A percentile compares a stretch with the other conserved stretches of the same genome.
Evolutionary conservation across 2,329 filamentous ascomycete species (phyloP).

Genomic region (Aspergillus quadricinctus): DNA sequence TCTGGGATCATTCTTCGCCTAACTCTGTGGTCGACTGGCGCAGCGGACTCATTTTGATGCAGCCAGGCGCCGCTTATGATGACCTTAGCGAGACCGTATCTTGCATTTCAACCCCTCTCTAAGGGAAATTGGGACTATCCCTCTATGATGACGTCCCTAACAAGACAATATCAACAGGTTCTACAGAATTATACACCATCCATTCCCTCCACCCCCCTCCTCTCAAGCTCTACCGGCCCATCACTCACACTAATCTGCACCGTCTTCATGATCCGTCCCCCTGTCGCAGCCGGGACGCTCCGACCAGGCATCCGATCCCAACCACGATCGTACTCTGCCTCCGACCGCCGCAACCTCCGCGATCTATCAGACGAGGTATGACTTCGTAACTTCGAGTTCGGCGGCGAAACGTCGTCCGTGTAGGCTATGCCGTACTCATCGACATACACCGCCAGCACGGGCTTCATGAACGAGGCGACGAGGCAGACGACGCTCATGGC

Average conservation of each 20-base stretch:
- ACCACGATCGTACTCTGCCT: not conserved
- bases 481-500: slow-evolving; percentile 40
- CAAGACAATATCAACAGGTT: not conserved
- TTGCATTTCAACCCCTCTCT: too few relatives aligned
- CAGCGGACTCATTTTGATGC: too few relatives aligned
- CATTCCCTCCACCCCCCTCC: not conserved
- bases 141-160: not conserved
- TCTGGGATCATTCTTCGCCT: too few relatives aligned
- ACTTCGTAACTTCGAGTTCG: slow-evolving; percentile 5
- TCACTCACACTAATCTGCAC: not conserved
- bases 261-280: slow-evolving; percentile 2
- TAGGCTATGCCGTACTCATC: slow-evolving; percentile 22
- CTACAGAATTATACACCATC: not conserved
- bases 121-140: not conserved
- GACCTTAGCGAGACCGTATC: too few relatives aligned
- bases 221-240: not conserved
- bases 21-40: too few relatives aligned
- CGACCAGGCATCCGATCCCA: not conserved
- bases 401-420: slow-evolving; percentile 13
- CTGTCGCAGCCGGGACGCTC: not conserved
- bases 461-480: slow-evolving; percentile 42
- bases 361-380: not conserved
- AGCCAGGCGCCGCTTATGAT: too few relatives aligned
- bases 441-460: slow-evolving; percentile 39
- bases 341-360: not conserved